These are phyloP conservation scores for Arthromyces matolae DNA, from an alignment of 768 basidiomycete species.

Conservation along the genomic window DNA sequence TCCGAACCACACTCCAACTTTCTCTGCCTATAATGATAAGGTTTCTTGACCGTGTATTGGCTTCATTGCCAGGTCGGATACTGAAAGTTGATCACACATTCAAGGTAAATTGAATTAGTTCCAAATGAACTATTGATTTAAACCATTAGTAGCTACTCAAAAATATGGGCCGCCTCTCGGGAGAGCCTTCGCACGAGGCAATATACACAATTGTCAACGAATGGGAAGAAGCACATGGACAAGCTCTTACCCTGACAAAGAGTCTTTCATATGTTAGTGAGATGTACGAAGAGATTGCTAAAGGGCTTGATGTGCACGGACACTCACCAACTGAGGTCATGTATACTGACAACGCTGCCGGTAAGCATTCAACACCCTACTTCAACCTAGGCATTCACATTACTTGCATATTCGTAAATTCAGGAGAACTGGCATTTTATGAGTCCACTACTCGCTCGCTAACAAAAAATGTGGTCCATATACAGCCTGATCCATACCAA, in stretches of 20 bases:
- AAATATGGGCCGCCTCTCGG: not conserved
- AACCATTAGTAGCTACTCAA: not conserved
- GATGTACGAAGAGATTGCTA: conserved; percentile 6
- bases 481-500: no score
- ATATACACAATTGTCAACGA: conserved; percentile 4
- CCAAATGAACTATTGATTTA: no score
- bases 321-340: no score
- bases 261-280: conserved; percentile 4
- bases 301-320: no score
- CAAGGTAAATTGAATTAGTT: not conserved
- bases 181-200: not conserved
- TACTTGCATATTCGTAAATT: no score
- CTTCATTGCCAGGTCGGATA: not conserved
- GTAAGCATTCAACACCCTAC: no score
- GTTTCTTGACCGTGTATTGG: not conserved
- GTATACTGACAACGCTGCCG: no score
- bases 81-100: conserved; percentile 6
- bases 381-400: no score
- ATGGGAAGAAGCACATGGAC: not conserved
- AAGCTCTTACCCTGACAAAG: conserved; percentile 7
- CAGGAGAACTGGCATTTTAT: no score
- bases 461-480: no score
- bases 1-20: not conserved
- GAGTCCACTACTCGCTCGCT: no score
- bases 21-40: not conserved